A percentile compares a stretch with the other conserved stretches of the same genome.
Evolutionary conservation across 441 rosid species (phyloP).

Genomic region (Viola pubescens): DNA sequence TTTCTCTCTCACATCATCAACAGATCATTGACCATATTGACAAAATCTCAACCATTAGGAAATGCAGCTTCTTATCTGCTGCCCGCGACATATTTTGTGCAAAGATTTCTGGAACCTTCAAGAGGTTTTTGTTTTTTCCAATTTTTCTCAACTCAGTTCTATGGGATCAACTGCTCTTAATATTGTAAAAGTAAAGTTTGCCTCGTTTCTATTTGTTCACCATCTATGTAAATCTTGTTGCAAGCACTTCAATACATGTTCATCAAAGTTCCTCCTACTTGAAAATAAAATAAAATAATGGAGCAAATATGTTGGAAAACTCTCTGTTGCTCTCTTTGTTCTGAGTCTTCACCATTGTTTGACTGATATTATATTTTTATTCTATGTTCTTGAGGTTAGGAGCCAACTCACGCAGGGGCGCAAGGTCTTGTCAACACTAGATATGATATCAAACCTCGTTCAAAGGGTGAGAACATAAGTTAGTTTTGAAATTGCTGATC

Average conservation of each 20-base stretch:
- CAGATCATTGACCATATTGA: constrained; percentile 81
- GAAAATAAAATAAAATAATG: background rate
- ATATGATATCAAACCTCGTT: constrained; percentile 76
- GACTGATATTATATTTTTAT: constrained; percentile 8
- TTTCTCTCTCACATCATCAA: constrained; percentile 17
- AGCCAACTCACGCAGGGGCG: constrained; percentile 83
- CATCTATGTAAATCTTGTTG: background rate
- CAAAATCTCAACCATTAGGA: constrained; percentile 58
- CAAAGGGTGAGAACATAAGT: constrained; percentile 45
- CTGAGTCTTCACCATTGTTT: background rate
- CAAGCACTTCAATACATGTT: background rate
- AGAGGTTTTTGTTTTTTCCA: constrained; percentile 52
- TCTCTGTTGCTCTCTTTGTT: background rate
- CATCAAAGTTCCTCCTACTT: background rate
- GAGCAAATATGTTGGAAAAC: background rate
- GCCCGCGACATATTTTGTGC: constrained; percentile 78
- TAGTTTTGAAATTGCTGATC: background rate
- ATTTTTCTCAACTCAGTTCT: constrained; percentile 15
- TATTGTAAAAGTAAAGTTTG: background rate
- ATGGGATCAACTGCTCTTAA: constrained; percentile 3
- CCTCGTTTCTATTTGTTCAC: background rate
- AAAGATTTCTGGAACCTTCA: constrained; percentile 93
- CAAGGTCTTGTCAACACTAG: constrained; percentile 67
- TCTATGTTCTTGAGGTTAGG: constrained; percentile 34
- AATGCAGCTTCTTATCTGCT: constrained; percentile 72